Base-by-base conservation (phyloP, 495 filamentous ascomycete genomes). In the Lindgomyces ingoldianus region DNA sequence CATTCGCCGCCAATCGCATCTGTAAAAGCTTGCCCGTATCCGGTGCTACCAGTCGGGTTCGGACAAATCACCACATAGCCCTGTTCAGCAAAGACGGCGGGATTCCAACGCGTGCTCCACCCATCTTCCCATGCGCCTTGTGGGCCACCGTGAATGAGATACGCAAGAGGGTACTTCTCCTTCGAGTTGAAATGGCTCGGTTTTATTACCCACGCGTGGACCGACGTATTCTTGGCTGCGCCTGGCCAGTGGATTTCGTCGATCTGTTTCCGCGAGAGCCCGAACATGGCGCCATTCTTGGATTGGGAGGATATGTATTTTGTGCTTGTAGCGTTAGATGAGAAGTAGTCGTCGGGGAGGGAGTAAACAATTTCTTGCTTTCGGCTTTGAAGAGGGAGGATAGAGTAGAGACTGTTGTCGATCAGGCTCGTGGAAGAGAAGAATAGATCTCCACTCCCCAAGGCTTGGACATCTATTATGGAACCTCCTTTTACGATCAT, bases 81-180 rank as follows among this genome's bases (percentile, higher is more conserved):
- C 71, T 95, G 90, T 73, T 96, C 92, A 3, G 93, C 91, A 72
- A 93, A 96, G 3, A 95, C 82, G 6, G 90, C 91, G 0, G 90
- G 91, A 64, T 97, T 97, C 93, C 93, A 96, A 16, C 93, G 80
- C 0, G 89, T 96, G 62, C 83, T 88, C 92, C 92, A 96, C 27
- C 83, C 77, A 70, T 96, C 90, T 4, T 80, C 82, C 91, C 91
- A 96, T 0, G 89, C 87, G 6, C 89, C 88, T 71, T 96, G 91
- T 0, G 92, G 92, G 0, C 93, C 93, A 52, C 93, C 93, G 65
- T 97, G 93, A 50, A 97, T 89, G 41, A 96, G 71, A 65, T 91
- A 91, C 1, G 87, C 85, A 30, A 97, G 76, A 0, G 91, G 92
- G 72, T 96, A 96, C 65, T 87, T 90, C 72, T 89, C 81, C 12